Percentiles rank a stretch among this genome's conserved stretches.
phyloP scores from a whole-genome alignment of 2,329 filamentous ascomycete species.

The Emergomyces orientalis region DNA sequence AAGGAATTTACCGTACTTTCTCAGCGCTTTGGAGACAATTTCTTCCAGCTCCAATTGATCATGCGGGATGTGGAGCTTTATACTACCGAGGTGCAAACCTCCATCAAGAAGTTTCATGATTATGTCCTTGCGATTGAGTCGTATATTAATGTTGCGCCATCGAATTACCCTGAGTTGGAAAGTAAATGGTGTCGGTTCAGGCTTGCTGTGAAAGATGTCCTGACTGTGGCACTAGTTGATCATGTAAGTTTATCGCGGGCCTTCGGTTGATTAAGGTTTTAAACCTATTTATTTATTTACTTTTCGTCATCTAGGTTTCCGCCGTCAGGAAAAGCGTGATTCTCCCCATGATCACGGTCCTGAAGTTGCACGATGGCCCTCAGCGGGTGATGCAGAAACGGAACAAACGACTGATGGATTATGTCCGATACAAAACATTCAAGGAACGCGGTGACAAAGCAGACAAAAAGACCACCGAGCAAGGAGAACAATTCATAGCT shows the following conservation, averaged over 20 bases:
- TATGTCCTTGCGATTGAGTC: slow-evolving; percentile 75
- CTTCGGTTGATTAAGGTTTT: neutral
- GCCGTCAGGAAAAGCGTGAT: slow-evolving; percentile 75
- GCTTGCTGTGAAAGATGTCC: slow-evolving; percentile 74
- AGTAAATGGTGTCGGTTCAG: slow-evolving; percentile 93
- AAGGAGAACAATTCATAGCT: slow-evolving; percentile 80
- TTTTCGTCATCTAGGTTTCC: slow-evolving; percentile 34
- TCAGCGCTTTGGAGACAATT: slow-evolving; percentile 85
- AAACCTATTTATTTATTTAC: neutral
- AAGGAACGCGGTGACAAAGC: slow-evolving; percentile 74
- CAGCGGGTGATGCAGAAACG: slow-evolving; percentile 89
- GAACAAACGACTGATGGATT: slow-evolving; percentile 84
- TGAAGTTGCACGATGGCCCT: slow-evolving; percentile 72
- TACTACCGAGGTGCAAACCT: slow-evolving; percentile 67
- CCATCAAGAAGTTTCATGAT: slow-evolving; percentile 70
- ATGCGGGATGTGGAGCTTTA: slow-evolving; percentile 92
- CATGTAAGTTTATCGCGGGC: slow-evolving; percentile 50
- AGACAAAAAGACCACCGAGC: slow-evolving; percentile 74
- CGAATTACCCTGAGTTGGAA: slow-evolving; percentile 72
- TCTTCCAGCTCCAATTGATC: slow-evolving; percentile 83
- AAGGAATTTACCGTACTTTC: slow-evolving; percentile 68
- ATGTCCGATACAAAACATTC: slow-evolving; percentile 68
- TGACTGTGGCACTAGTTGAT: slow-evolving; percentile 70
- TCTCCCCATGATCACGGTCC: slow-evolving; percentile 68
- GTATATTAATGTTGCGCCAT: slow-evolving; percentile 60